Base-by-base conservation (phyloP, 768 basidiomycete genomes). In the Epithele typhae region DNA sequence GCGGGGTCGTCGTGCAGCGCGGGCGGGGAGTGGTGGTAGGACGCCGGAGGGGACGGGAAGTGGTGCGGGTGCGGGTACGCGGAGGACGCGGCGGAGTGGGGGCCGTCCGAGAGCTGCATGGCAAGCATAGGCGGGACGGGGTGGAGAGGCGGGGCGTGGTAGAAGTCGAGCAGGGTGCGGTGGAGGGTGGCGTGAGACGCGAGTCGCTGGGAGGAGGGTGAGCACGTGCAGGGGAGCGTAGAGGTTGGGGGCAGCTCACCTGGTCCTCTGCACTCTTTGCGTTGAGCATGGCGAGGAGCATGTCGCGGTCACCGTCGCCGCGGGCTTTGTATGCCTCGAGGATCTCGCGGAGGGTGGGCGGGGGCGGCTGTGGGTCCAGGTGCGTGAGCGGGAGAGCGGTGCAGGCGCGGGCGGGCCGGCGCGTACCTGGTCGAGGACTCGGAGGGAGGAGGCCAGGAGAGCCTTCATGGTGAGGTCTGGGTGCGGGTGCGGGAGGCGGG, bases 191-290 rank as follows among this genome's bases (percentile, higher is more conserved):
- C 79, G 33, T 84, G 59, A 34, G 87, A 79, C 14, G 88, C 83
- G 38, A 87, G 68, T 41, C 88, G 82, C 86, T 90, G 57, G 36
- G 47, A 38, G 21, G 22, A 40, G 40, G 40, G 17, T 33, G 25
- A 27, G 43, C 22, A 33, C 18, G 42, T 50, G 43, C 59, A n/a
- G 25, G 4, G 43, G 25, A 22, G 41, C 25, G 21, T 22, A 17
- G 22, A 41, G 36, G 49, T 33, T 22, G 40, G 17, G 43, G 5
- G 18, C 7, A 27, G 41, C 54, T 58, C 19, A 90, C 91, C 78
- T 95, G 87, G 62, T 96, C 93, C 64, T 96, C 93, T 11, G 93
- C 85, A 37, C 82, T 78, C 72, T 96, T 96, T 60, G 92, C 92
- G 50, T 87, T 91, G 40, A 96, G 73, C 77, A 96, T 87, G 55